phyloP scores from a whole-genome alignment of 139 green algal species.

The Zygnema cylindricum region DNA sequence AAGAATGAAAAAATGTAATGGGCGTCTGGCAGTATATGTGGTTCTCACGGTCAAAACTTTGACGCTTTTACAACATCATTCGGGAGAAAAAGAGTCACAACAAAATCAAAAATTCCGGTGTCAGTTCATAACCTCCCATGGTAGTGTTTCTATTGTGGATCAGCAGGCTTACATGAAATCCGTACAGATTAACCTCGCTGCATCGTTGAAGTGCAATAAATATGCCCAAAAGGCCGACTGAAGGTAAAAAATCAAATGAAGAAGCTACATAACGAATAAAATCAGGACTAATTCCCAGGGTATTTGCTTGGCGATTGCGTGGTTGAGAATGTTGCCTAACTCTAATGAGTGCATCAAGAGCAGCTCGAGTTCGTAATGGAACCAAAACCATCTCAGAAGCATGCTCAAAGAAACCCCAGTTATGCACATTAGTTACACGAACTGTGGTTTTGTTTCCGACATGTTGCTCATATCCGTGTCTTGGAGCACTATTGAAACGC shows the following conservation, averaged over 20 bases:
- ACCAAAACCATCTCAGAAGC: slow-evolving; percentile 42
- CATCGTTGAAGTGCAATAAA: slow-evolving; percentile 62
- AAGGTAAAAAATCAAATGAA: slow-evolving; percentile 41
- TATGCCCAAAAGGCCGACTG: slow-evolving; percentile 48
- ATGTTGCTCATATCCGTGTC: slow-evolving; percentile 20
- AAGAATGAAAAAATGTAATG: no score
- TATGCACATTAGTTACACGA: slow-evolving; percentile 62
- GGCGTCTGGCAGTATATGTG: no score
- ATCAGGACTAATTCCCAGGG: slow-evolving; percentile 35
- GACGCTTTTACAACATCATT: no score
- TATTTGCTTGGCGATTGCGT: background rate
- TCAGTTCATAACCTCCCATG: no score
- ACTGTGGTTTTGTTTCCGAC: slow-evolving; percentile 44
- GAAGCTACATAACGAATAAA: slow-evolving; percentile 53
- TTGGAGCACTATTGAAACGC: slow-evolving; percentile 61
- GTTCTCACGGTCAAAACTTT: no score
- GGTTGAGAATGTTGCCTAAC: background rate
- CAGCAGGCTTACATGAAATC: slow-evolving; percentile 61
- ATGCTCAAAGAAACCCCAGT: slow-evolving; percentile 58
- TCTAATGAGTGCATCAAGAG: slow-evolving; percentile 32
- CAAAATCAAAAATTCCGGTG: no score
- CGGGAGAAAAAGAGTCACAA: no score
- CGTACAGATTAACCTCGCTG: slow-evolving; percentile 48
- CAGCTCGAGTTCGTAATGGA: slow-evolving; percentile 10
- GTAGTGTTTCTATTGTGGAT: no score